A percentile compares a stretch with the other conserved stretches of the same genome.
phyloP scores from a whole-genome alignment of 2,329 filamentous ascomycete species.

The Fusarium paranaense region DNA sequence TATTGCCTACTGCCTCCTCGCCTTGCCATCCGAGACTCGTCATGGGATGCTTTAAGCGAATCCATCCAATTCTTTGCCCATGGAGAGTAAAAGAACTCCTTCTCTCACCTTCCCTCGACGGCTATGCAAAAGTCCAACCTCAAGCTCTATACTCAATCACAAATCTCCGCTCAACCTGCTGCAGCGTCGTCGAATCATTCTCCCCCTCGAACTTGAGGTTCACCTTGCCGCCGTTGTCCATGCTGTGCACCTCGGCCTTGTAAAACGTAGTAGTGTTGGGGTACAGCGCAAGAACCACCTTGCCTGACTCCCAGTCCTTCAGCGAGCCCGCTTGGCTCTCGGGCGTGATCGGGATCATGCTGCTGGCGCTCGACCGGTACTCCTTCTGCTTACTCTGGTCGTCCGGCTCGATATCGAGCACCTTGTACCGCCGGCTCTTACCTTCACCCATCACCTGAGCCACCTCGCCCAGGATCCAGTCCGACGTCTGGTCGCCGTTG shows the following conservation, averaged over 20 bases:
- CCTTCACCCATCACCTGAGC: slow-evolving; percentile 80
- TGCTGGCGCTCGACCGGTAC: slow-evolving; percentile 78
- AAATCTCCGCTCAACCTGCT: slow-evolving; percentile 80
- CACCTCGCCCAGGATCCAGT: slow-evolving; percentile 84
- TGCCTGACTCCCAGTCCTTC: slow-evolving; percentile 73
- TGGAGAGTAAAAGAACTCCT: neutral
- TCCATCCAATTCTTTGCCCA: neutral
- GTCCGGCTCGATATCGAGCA: slow-evolving; percentile 83
- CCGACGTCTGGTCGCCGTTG: slow-evolving; percentile 58
- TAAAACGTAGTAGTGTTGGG: slow-evolving; percentile 90
- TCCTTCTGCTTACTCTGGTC: slow-evolving; percentile 73
- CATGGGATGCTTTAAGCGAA: neutral
- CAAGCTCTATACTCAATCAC: slow-evolving; percentile 76
- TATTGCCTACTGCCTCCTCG: neutral
- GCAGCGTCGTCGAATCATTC: slow-evolving; percentile 78
- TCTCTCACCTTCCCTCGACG: too few relatives aligned
- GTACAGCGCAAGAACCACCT: slow-evolving; percentile 81
- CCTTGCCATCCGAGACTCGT: neutral
- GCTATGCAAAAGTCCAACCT: neutral
- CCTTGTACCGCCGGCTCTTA: slow-evolving; percentile 82
- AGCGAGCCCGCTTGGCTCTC: slow-evolving; percentile 61
- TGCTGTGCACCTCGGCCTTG: slow-evolving; percentile 82
- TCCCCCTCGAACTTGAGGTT: slow-evolving; percentile 84
- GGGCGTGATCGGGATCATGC: slow-evolving; percentile 81
- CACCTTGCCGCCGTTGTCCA: slow-evolving; percentile 67